Evolutionary conservation across 768 basidiomycete genomes (phyloP), one percentile per base, ranked within the genome.

Genomic region (Flagelloscypha sp.): DNA sequence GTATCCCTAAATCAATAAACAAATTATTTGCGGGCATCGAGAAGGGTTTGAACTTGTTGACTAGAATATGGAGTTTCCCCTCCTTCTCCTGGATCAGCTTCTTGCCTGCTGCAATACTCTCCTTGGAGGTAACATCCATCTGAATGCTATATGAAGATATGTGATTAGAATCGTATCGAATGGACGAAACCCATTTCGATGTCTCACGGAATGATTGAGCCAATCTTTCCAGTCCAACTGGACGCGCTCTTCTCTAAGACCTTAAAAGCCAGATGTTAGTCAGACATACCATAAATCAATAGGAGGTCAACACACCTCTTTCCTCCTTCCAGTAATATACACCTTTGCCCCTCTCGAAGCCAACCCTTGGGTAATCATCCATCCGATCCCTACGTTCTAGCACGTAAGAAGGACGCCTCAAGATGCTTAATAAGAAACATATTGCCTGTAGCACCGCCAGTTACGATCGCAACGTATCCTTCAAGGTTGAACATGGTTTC

Each of bases 341-440:
- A 86, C 84, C 45, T 75, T 81, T 10, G 85, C 84, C 1, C 85
- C 84, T 46, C 78, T 81, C 19, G 77, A 68, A 11, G 84, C 85
- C 9, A 88, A 67, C 4, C 82, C 84, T 35, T 68, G 64, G 7
- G 83, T 62, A 37, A 85, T 85, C 72, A 79, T 76, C 39, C 78
- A 53, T 21, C 73, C 73, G 33, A 74, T 74, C 15, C 70, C 68
- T 3, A 64, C 68, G n/a, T 66, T 70, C 6, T 65, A 68, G 7
- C 68, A 68, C 1, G 68, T 66, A 24, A 70, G 65, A 22, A 70
- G 53, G 3, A 66, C 66, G 6, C 9, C 17, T 27, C 24, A 9
- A 27, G 3, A 12, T 19, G 33, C 12, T 36, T 20, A n/a, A 42
- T 42, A 31, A 38, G 33, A 16, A 29, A 42, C 7, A 68, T 69